Evolutionary conservation across 805 yeast genomes (phyloP).

Genomic region (Spathaspora sp.): DNA sequence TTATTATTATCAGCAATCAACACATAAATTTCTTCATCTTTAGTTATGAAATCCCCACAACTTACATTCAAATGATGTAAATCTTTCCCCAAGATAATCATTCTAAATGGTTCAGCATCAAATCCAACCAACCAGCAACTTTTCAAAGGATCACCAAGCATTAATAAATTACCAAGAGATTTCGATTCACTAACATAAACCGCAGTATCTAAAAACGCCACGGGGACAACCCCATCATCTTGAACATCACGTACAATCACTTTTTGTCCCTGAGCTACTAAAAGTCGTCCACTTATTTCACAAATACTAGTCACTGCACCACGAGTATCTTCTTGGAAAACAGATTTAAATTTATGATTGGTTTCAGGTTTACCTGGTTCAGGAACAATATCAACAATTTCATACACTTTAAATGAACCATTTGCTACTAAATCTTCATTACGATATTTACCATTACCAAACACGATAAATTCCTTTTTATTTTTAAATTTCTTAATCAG

Average conservation of each 20-base stretch:
- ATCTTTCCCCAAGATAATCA: slow-evolving; percentile 77
- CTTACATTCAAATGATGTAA: slow-evolving; percentile 56
- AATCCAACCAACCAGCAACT: slow-evolving; percentile 81
- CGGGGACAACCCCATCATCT: slow-evolving; percentile 87
- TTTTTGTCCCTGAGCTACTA: slow-evolving; percentile 85
- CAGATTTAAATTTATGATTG: slow-evolving; percentile 69
- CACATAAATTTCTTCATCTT: slow-evolving; percentile 65
- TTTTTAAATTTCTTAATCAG: slow-evolving; percentile 40
- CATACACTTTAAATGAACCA: slow-evolving; percentile 74
- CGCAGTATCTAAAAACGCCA: slow-evolving; percentile 87
- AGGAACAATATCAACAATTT: slow-evolving; percentile 79
- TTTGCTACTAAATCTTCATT: slow-evolving; percentile 78
- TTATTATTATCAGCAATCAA: slow-evolving; percentile 66
- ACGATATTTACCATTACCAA: slow-evolving; percentile 75
- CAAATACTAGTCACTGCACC: slow-evolving; percentile 81
- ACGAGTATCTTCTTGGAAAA: slow-evolving; percentile 68
- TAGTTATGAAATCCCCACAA: slow-evolving; percentile 71
- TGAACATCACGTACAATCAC: slow-evolving; percentile 75
- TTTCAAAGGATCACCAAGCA: slow-evolving; percentile 77
- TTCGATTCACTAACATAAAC: slow-evolving; percentile 77
- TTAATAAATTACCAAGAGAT: slow-evolving; percentile 75
- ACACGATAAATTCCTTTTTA: slow-evolving; percentile 63
- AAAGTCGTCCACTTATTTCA: slow-evolving; percentile 78
- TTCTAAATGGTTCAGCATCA: slow-evolving; percentile 91
- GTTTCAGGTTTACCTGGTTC: slow-evolving; percentile 86